phyloP scores from a whole-genome alignment of 2,329 filamentous ascomycete genomes.

The Ilyonectria destructans region DNA sequence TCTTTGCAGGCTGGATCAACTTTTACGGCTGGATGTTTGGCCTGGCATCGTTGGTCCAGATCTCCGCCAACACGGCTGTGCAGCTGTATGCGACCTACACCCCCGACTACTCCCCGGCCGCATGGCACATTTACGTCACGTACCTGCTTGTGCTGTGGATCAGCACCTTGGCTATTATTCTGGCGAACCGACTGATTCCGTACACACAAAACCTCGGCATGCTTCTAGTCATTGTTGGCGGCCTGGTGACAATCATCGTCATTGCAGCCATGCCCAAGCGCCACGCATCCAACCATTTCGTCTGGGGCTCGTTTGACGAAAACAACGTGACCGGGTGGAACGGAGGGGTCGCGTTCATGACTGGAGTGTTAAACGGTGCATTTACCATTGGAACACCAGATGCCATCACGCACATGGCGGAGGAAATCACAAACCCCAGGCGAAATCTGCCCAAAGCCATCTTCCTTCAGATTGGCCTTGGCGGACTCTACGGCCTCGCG shows the following conservation, averaged over 20 bases:
- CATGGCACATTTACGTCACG: constrained; percentile 47
- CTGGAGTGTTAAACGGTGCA: constrained; percentile 45
- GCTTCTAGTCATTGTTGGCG: constrained; percentile 42
- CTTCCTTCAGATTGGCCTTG: constrained; percentile 45
- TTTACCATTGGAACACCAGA: constrained; percentile 47
- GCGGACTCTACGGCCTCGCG: constrained; percentile 42
- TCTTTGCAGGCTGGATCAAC: constrained; percentile 49
- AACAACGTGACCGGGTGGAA: constrained; percentile 48
- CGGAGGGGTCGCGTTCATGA: constrained; percentile 46
- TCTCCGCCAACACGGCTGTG: constrained; percentile 44
- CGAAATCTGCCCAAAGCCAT: constrained; percentile 42
- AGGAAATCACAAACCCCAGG: constrained; percentile 42
- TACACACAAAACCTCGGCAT: constrained; percentile 46
- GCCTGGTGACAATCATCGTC: constrained; percentile 43
- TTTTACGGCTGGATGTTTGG: constrained; percentile 52
- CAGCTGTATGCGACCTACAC: constrained; percentile 46
- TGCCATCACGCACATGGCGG: constrained; percentile 48
- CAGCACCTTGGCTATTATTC: constrained; percentile 39
- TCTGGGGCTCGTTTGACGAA: constrained; percentile 45
- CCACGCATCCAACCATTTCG: constrained; percentile 43
- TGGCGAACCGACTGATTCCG: constrained; percentile 45
- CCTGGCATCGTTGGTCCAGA: constrained; percentile 45
- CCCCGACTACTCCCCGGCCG: constrained; percentile 20
- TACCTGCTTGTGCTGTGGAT: constrained; percentile 45
- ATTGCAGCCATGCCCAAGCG: constrained; percentile 42